Evolutionary conservation across 352 stramenopile species (phyloP).

Genomic region (Elongisporangium senticosum): DNA sequence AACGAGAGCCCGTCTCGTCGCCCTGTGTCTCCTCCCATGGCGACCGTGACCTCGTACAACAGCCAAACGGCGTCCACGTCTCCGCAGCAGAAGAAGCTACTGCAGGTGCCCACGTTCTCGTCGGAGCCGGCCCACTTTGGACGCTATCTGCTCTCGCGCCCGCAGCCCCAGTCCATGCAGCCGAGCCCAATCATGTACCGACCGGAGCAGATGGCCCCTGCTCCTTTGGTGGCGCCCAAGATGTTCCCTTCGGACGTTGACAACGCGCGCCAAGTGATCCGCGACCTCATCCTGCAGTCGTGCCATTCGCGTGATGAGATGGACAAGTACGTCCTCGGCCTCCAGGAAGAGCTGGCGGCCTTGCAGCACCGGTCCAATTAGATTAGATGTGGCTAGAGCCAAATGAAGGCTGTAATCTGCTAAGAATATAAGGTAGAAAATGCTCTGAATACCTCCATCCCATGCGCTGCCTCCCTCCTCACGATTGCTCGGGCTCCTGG

Average conservation of each 20-base stretch:
- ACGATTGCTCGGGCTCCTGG: conserved; percentile 2
- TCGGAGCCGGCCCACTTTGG: conserved; percentile 11
- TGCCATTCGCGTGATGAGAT: conserved; percentile 44
- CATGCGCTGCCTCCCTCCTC: neutral
- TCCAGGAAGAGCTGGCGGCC: conserved; percentile 46
- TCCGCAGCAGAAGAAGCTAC: conserved; percentile 36
- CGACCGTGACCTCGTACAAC: conserved; percentile 30
- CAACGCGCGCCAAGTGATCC: conserved; percentile 27
- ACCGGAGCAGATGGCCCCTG: conserved; percentile 11
- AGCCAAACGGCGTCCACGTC: conserved; percentile 38
- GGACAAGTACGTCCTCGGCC: conserved; percentile 45
- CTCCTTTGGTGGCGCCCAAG: conserved; percentile 18
- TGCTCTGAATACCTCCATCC: conserved; percentile 5
- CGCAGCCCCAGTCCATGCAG: conserved; percentile 1
- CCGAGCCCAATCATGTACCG: neutral
- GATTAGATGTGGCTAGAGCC: neutral
- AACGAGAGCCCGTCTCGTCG: conserved; percentile 7
- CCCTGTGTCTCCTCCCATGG: conserved; percentile 31
- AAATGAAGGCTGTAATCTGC: conserved; percentile 3
- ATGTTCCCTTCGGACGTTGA: conserved; percentile 17
- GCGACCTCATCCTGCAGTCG: conserved; percentile 47
- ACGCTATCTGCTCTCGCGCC: neutral
- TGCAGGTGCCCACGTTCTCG: conserved; percentile 15
- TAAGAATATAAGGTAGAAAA: conserved; percentile 5
- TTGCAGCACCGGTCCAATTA: conserved; percentile 25